Percentiles rank a stretch among this genome's conserved stretches.
Evolutionary conservation across 352 stramenopile genomes (phyloP).

Genomic region (Discostella stelligera): DNA sequence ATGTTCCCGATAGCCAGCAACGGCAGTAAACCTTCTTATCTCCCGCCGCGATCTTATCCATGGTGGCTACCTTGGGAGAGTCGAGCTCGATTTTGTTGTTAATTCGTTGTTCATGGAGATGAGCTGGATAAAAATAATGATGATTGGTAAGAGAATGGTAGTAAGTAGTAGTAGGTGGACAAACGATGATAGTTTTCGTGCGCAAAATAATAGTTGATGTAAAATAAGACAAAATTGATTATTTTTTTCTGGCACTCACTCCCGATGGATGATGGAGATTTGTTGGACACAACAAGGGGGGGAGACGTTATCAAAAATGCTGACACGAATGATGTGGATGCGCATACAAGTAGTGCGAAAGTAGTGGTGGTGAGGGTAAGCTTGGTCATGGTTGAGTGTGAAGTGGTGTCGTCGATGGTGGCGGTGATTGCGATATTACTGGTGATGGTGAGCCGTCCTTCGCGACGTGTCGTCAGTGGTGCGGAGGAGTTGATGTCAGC

Average conservation of each 20-base stretch:
- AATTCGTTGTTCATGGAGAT: constrained; percentile 48
- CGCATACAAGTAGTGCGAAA: not conserved
- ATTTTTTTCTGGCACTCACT: too few species aligned
- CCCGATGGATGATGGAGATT: not conserved
- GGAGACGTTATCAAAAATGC: not conserved
- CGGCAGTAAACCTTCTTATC: constrained; percentile 81
- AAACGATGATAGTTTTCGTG: too few species aligned
- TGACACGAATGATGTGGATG: not conserved
- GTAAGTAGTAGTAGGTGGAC: too few species aligned
- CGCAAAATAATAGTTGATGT: too few species aligned
- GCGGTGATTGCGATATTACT: too few species aligned
- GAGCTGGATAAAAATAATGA: constrained; percentile 11
- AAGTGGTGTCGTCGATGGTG: too few species aligned
- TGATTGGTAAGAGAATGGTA: not conserved
- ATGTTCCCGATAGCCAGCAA: constrained; percentile 78
- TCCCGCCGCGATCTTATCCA: constrained; percentile 53
- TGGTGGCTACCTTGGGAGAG: constrained; percentile 61
- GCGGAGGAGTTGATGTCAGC: too few species aligned
- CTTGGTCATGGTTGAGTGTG: not conserved
- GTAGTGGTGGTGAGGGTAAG: not conserved
- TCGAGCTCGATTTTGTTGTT: constrained; percentile 75
- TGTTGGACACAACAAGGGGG: too few species aligned
- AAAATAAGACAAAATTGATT: too few species aligned
- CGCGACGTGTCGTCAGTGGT: too few species aligned
- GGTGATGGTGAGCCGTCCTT: too few species aligned